phyloP scores from a whole-genome alignment of 805 yeast genomes.

The Wickerhamomyces bovis region DNA sequence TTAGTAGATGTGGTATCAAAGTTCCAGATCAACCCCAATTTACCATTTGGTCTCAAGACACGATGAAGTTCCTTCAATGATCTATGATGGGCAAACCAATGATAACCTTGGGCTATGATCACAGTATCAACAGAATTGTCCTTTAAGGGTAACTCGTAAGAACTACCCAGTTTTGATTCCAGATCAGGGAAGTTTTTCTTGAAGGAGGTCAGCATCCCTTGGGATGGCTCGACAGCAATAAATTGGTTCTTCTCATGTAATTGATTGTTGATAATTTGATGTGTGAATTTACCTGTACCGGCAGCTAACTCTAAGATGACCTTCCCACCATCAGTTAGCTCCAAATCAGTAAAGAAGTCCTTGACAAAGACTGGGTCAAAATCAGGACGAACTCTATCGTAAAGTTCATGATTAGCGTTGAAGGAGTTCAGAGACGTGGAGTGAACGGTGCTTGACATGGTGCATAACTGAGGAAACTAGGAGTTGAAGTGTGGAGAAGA shows the following conservation, averaged over 20 bases:
- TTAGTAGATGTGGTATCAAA: conserved; percentile 31
- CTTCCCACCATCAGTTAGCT: conserved; percentile 20
- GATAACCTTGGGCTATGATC: conserved; percentile 56
- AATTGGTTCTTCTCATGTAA: conserved; percentile 28
- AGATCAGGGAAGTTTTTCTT: conserved; percentile 39
- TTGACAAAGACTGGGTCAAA: conserved; percentile 38
- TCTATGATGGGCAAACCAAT: conserved; percentile 53
- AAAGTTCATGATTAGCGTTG: conserved; percentile 43
- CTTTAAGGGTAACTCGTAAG: conserved; percentile 40
- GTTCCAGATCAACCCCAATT: conserved; percentile 55
- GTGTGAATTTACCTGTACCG: conserved; percentile 62
- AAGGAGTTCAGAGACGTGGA: conserved; percentile 41
- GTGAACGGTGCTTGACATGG: not conserved
- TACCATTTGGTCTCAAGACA: conserved; percentile 45
- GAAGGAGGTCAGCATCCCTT: conserved; percentile 50
- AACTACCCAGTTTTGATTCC: conserved; percentile 32
- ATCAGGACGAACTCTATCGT: conserved; percentile 48
- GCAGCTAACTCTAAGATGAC: conserved; percentile 46
- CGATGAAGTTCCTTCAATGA: conserved; percentile 45
- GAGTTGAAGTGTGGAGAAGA: no score
- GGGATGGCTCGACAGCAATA: conserved; percentile 47
- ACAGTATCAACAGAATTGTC: conserved; percentile 43
- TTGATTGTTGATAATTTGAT: conserved; percentile 33
- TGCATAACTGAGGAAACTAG: not conserved
- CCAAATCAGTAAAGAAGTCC: conserved; percentile 34